Base-by-base conservation (phyloP, 73 alveolate genomes). In the Uronychia setigera region DNA sequence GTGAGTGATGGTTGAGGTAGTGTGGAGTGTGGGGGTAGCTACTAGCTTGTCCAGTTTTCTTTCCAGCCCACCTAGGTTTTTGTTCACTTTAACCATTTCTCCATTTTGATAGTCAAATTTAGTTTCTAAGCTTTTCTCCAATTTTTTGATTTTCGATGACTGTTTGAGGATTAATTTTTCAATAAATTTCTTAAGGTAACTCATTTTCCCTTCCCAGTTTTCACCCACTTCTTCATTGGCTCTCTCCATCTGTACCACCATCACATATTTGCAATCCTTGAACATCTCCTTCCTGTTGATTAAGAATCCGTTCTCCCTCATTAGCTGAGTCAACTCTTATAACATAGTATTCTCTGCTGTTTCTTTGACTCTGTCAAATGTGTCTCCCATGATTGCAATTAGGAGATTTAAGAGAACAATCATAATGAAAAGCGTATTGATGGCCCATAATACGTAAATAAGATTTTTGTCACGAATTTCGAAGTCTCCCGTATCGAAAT, bases 361-460 rank as follows among this genome's bases (percentile, higher is more conserved):
- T 30, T 85, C 86, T 1, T 76, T 57, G 29, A 85, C 92, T 76
- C 81, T 77, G 9, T 81, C 82, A 82, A 77, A 85, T 1, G 92
- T 85, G 33, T 76, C 86, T 77, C 92, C 92, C 92, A 85, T 85
- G 74, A 85, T 85, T 25, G 92, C 92, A 58, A 85, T 85, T 32
- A 85, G 82, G 29, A 78, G 32, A 57, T 85, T 85, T 75, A 85
- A 74, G 1, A 85, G 79, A 9, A 85, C 86, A 34, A 85, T 46
- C 33, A 85, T 76, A 77, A 85, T 67, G 81, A 85, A 76, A 27
- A 85, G 83, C 0, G 92, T 35, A 57, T 82, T 82, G 76, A 34
- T 0, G 32, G 59, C 33, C 74, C 78, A 85, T 33, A 85, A 29
- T 57, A 76, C 27, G 87, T 87, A 85, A 35, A 85, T 32, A 60